Conservation (phyloP, 2,329 filamentous ascomycete species). For the Neofusicoccum ribis region DNA sequence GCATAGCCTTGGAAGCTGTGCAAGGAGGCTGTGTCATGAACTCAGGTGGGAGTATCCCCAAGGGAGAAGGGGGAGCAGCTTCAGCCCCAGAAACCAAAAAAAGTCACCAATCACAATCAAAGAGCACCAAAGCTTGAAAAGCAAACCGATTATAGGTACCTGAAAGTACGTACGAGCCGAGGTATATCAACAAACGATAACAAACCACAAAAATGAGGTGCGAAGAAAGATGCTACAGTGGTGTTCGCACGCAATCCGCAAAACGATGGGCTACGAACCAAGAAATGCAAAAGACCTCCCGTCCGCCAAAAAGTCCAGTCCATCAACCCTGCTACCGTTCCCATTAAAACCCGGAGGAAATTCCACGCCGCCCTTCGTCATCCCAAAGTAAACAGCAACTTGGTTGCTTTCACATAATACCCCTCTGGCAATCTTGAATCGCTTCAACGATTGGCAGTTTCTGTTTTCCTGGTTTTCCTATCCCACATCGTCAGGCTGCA, state of each 20-base stretch:
- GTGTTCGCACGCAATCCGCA: not conserved
- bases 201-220: not conserved
- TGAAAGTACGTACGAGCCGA: constrained; percentile 10
- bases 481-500: not conserved
- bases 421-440: constrained; percentile 6
- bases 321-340: not conserved
- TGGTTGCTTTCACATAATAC: not conserved
- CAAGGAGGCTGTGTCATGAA: no score
- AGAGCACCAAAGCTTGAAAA: not conserved
- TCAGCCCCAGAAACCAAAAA: no score
- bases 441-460: constrained; percentile 10
- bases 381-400: not conserved
- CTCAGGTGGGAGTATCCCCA: no score
- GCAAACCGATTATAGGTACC: constrained; percentile 3
- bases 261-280: constrained; percentile 14
- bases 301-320: not conserved
- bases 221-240: not conserved
- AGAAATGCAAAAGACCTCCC: constrained; percentile 15
- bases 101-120: not conserved
- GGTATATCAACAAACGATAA: constrained; percentile 12
- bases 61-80: no score
- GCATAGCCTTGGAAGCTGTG: no score
- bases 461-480: not conserved
- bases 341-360: constrained; percentile 1
- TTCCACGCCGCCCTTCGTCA: not conserved